Evolutionary conservation across 192 early-diverging fungal genomes (phyloP).

Genomic region (Dissophora globulifera): DNA sequence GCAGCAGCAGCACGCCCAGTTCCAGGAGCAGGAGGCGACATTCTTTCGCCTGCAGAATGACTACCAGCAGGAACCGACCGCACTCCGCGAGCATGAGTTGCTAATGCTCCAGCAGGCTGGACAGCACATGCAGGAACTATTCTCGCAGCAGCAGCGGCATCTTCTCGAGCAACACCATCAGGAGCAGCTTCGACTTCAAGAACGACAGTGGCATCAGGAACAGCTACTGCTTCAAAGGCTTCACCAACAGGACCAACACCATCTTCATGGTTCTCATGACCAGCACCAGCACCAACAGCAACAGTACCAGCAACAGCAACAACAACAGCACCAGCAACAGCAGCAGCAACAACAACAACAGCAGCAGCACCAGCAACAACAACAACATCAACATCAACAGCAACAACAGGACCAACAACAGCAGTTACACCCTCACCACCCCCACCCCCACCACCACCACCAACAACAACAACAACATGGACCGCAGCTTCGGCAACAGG

Average conservation of each 20-base stretch:
- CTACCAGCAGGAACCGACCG: slow-evolving; percentile 26
- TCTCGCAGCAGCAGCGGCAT: slow-evolving; percentile 35
- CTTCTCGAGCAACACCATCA: slow-evolving; percentile 32
- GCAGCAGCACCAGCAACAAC: slow-evolving; percentile 7
- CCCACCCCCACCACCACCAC: background rate
- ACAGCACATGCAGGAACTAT: slow-evolving; percentile 28
- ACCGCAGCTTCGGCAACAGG: background rate
- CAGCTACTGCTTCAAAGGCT: slow-evolving; percentile 15
- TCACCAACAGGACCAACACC: slow-evolving; percentile 31
- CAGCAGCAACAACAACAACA: background rate
- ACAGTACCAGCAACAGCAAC: background rate
- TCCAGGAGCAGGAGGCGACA: slow-evolving; percentile 22
- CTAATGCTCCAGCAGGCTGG: slow-evolving; percentile 36
- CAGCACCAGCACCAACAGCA: background rate
- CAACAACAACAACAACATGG: slow-evolving; percentile 5
- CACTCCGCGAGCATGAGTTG: slow-evolving; percentile 23
- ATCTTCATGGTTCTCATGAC: slow-evolving; percentile 8
- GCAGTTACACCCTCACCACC: background rate
- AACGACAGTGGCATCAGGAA: slow-evolving; percentile 46
- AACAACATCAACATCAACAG: background rate
- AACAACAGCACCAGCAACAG: background rate
- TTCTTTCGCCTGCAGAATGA: slow-evolving; percentile 22
- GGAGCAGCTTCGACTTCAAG: slow-evolving; percentile 38
- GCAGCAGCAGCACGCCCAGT: slow-evolving; percentile 17
- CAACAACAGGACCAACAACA: background rate